Evolutionary conservation across 2,329 filamentous ascomycete genomes (phyloP), one percentile per base, ranked within the genome.

Genomic region (Fusarium verrucosum): DNA sequence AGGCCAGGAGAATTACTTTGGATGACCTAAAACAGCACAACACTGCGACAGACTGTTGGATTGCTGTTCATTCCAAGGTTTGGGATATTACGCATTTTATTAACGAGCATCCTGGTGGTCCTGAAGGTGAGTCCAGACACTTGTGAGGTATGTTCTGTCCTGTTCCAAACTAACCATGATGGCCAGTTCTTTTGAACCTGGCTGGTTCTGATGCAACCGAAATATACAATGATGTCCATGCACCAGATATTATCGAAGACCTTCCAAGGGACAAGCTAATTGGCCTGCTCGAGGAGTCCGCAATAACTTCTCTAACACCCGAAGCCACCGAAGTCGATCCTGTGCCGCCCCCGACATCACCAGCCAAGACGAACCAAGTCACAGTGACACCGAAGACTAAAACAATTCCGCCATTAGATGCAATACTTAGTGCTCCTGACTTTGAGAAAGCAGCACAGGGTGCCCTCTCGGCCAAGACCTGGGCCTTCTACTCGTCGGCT

Each of bases 71-170:
- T 73, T 83, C 84, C 41, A 83, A 85, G 68, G 87, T 91, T 25
- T 92, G 89, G 82, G 87, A 92, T 72, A 78, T 92, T 43, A 89
- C 88, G 4, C 82, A 86, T 3, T 92, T 92, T 68, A 79, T 89
- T 16, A 66, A 73, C 23, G 68, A 74, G 36, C 77, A 79, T 35
- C 77, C 77, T 1, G 78, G 78, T 10, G 78, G 78, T 2, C 64
- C 72, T 6, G 70, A 59, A 75, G 76, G 75, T 73, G 46, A 53
- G 68, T 54, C 4, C 2, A 1, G 14, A 3, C 7, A 10, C 1
- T 5, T 14, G 2, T n/a, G 17, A 5, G 1, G 11, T 14, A 16
- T n/a, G n/a, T n/a, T n/a, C n/a, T n/a, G n/a, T n/a, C n/a, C 13
- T 26, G 2, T 5, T 14, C 3, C 1, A 20, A 7, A 36, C 55